phyloP scores from a whole-genome alignment of 1,284 basidiomycete genomes.

The Mycosarcoma mackinlayi region DNA sequence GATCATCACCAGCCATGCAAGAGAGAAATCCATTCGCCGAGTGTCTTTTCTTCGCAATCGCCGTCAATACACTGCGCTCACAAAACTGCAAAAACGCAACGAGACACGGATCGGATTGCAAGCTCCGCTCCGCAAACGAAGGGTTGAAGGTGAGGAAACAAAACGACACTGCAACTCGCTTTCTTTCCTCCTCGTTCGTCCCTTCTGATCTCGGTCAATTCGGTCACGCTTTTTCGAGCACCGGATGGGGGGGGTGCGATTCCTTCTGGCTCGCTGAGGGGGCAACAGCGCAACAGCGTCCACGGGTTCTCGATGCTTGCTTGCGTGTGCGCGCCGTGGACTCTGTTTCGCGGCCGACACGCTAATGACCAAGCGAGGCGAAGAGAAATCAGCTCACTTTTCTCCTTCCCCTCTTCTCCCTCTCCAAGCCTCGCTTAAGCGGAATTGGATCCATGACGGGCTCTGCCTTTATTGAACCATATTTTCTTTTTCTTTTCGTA shows the following conservation, averaged over 20 bases:
- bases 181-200: not conserved
- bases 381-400: slow-evolving; percentile 18
- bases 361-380: not conserved
- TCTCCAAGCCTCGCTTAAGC: slow-evolving; percentile 5
- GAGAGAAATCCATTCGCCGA: slow-evolving; percentile 4
- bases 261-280: too few relatives aligned
- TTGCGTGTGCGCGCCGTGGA: too few relatives aligned
- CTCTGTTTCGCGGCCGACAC: too few relatives aligned
- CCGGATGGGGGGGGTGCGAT: too few relatives aligned
- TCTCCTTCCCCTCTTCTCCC: too few relatives aligned
- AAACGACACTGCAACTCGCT: not conserved
- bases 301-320: too few relatives aligned
- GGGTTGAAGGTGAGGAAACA: not conserved
- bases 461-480: not conserved
- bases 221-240: not conserved
- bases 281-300: too few relatives aligned
- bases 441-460: slow-evolving; percentile 2
- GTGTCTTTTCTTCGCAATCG: too few relatives aligned
- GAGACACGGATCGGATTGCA: not conserved
- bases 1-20: not conserved
- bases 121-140: slow-evolving; percentile 1
- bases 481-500: slow-evolving; percentile 3
- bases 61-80: not conserved
- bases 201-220: not conserved
- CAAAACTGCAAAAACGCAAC: not conserved